A percentile compares a stretch with the other conserved stretches of the same genome.
Conservation (phyloP, 495 filamentous ascomycete genomes). For the Penicillium steckii region DNA sequence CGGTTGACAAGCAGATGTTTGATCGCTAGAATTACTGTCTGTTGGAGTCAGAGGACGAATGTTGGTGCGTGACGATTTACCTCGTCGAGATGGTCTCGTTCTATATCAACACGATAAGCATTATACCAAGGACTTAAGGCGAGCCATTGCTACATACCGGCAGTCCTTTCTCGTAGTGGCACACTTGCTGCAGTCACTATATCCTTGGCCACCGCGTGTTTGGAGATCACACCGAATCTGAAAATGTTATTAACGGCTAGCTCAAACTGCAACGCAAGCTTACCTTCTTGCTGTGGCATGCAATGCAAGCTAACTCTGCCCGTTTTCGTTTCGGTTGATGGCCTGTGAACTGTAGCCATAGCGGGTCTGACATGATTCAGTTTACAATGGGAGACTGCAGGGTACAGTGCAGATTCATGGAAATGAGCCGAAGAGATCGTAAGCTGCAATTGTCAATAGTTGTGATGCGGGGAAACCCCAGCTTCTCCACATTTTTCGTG, state of each 20-base stretch:
- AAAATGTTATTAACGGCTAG: neutral
- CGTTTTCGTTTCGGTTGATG: conserved; percentile 29
- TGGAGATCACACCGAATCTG: conserved; percentile 37
- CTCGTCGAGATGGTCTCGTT: conserved; percentile 19
- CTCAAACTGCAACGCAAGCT: neutral
- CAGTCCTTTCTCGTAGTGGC: conserved; percentile 24
- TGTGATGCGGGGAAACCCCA: conserved; percentile 1
- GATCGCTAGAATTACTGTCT: conserved; percentile 5
- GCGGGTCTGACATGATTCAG: conserved; percentile 5
- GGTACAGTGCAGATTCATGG: neutral
- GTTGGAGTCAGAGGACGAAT: conserved; percentile 7
- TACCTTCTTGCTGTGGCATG: conserved; percentile 38
- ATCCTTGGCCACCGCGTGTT: conserved; percentile 20
- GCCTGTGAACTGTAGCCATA: conserved; percentile 17
- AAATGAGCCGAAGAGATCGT: neutral
- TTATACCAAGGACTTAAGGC: neutral
- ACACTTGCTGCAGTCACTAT: conserved; percentile 29
- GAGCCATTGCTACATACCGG: conserved; percentile 11
- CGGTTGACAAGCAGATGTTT: neutral
- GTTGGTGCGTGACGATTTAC: conserved; percentile 8
- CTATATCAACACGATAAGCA: neutral
- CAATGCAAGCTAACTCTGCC: conserved; percentile 32
- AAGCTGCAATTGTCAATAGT: neutral
- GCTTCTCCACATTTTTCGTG: neutral
- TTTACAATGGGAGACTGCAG: neutral